These are phyloP conservation scores for Omphalotus guepiniiformis DNA, from an alignment of 768 basidiomycete genomes.

Conservation along the genomic window DNA sequence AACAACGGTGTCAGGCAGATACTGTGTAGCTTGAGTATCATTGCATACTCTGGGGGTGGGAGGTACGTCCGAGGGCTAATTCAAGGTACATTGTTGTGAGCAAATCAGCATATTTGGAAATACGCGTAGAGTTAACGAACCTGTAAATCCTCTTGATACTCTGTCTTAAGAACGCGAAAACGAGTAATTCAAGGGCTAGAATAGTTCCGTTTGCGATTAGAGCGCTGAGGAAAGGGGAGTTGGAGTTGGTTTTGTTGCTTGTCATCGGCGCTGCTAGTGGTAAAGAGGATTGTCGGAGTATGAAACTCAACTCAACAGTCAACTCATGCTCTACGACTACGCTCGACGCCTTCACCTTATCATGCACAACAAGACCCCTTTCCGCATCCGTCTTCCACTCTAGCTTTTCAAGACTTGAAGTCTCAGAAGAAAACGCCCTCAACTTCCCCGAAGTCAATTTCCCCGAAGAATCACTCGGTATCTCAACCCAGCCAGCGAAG, in stretches of 20 bases:
- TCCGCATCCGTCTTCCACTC: no score
- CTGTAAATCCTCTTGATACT: constrained; percentile 55
- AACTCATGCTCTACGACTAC: no score
- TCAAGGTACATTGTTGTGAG: background rate
- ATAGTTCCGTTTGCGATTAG: constrained; percentile 52
- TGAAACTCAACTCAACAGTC: no score
- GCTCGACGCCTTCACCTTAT: no score
- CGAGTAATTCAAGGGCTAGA: constrained; percentile 43
- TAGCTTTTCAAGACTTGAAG: no score
- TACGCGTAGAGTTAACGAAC: background rate
- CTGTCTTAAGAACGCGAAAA: constrained; percentile 54
- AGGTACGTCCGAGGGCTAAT: constrained; percentile 51
- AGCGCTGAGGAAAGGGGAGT: constrained; percentile 56
- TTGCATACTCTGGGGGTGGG: constrained; percentile 49
- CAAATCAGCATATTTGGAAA: background rate
- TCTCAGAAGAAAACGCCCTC: no score
- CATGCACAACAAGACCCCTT: no score
- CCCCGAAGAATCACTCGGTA: no score
- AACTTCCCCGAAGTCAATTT: no score
- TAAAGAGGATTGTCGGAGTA: no score
- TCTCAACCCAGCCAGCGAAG: no score
- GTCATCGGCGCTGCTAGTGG: no score
- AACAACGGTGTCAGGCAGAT: background rate
- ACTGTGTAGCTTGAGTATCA: background rate
- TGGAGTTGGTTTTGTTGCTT: constrained; percentile 42